These are phyloP conservation scores for Wickerhamiella allomyrinae DNA, from an alignment of 805 yeast species.

Conservation along the genomic window DNA sequence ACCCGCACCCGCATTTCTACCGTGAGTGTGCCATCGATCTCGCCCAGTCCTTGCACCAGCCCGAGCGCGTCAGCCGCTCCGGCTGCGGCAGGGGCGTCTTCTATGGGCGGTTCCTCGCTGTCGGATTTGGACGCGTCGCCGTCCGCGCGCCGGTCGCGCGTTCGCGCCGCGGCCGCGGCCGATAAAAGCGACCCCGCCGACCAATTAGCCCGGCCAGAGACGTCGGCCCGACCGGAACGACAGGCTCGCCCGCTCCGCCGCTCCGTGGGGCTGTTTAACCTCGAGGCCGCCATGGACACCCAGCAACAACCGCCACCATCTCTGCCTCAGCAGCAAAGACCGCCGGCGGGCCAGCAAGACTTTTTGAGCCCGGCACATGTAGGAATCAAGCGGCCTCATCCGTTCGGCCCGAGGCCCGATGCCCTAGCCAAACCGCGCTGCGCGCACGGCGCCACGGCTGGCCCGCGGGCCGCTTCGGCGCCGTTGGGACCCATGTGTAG, in stretches of 20 bases:
- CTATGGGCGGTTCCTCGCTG: background rate
- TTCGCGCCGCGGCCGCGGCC: background rate
- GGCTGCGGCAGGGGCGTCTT: background rate
- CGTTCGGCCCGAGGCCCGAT: slow-evolving; percentile 12
- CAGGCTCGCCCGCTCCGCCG: slow-evolving; percentile 19
- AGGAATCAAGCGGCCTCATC: slow-evolving; percentile 16
- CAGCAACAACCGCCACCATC: background rate
- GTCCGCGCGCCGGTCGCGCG: background rate
- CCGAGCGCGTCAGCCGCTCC: background rate
- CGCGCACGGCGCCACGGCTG: slow-evolving; percentile 6
- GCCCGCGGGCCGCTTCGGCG: slow-evolving; percentile 5
- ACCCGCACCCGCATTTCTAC: background rate
- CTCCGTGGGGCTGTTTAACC: slow-evolving; percentile 29
- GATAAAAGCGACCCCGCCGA: background rate
- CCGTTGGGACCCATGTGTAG: slow-evolving; percentile 5
- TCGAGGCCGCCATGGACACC: slow-evolving; percentile 24
- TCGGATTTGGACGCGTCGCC: slow-evolving; percentile 1
- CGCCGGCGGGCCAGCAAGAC: background rate
- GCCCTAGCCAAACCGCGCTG: slow-evolving; percentile 9
- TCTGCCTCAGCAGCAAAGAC: slow-evolving; percentile 3
- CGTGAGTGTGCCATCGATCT: background rate
- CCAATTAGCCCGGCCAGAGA: too few relatives aligned
- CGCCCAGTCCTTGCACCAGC: background rate
- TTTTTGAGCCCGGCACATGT: background rate
- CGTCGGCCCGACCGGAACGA: too few relatives aligned